phyloP scores from a whole-genome alignment of 202 grass and related monocot genomes.

The Thinopyrum obtusiflorum region DNA sequence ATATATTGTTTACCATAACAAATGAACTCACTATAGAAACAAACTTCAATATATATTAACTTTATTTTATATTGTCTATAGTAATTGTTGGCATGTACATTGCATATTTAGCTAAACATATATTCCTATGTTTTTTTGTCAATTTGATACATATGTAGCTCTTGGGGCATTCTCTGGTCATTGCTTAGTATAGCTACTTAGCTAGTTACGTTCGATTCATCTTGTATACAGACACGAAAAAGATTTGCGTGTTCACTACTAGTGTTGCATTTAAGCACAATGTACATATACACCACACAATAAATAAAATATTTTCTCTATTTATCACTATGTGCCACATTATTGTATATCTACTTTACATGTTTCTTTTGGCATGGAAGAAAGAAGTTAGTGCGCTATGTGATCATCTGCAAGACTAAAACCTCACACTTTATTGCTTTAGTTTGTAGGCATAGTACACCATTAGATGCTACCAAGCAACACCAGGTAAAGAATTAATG shows the following conservation, averaged over 20 bases:
- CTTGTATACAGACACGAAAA: neutral
- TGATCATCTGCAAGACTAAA: neutral
- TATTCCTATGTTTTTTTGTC: neutral
- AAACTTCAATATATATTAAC: neutral
- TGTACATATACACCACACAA: neutral
- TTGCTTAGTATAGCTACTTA: neutral
- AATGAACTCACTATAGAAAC: neutral
- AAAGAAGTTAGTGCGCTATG: neutral
- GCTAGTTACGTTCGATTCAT: neutral
- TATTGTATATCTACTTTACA: neutral
- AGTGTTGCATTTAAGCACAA: neutral
- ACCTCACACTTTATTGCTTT: neutral
- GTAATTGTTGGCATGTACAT: neutral
- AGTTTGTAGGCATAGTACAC: neutral
- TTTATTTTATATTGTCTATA: neutral
- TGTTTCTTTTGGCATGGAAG: neutral
- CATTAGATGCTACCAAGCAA: neutral
- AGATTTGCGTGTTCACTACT: neutral
- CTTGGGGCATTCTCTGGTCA: neutral
- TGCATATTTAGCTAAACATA: neutral
- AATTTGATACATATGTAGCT: neutral
- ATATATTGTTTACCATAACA: neutral
- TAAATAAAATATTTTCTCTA: neutral
- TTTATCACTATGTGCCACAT: neutral
- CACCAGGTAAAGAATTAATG: conserved; percentile 10